Percentiles rank a stretch among this genome's conserved stretches.
These are phyloP conservation scores for Cercospora sp. DNA, from an alignment of 2,329 filamentous ascomycete species.

Conservation along the genomic window DNA sequence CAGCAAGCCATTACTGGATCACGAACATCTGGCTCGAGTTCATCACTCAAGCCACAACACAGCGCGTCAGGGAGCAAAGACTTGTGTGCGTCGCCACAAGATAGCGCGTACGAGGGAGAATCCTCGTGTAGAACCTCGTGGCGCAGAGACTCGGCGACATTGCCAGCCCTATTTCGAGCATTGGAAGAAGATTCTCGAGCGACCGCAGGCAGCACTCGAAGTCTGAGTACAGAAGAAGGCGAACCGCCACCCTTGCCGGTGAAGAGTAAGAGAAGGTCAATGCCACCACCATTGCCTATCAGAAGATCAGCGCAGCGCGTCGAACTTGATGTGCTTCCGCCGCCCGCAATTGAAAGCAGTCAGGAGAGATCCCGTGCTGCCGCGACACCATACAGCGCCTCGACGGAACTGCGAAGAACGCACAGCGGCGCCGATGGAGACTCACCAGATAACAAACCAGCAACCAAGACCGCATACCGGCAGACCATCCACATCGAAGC, in stretches of 20 bases:
- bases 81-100: slow-evolving; percentile 20
- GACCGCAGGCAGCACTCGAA: slow-evolving; percentile 15
- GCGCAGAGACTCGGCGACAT: slow-evolving; percentile 33
- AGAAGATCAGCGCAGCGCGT: slow-evolving; percentile 1
- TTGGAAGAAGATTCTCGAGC: slow-evolving; percentile 24
- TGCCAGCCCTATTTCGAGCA: slow-evolving; percentile 28
- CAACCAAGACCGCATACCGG: slow-evolving; percentile 5
- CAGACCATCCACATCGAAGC: slow-evolving; percentile 11
- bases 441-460: slow-evolving; percentile 17
- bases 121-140: slow-evolving; percentile 15
- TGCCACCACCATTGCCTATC: slow-evolving; percentile 6
- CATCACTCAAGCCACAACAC: slow-evolving; percentile 21
- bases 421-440: slow-evolving; percentile 18
- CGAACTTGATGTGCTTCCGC: slow-evolving; percentile 20
- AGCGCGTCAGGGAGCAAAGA: slow-evolving; percentile 23
- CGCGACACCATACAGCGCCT: slow-evolving; percentile 25
- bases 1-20: slow-evolving; percentile 21
- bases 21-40: slow-evolving; percentile 31
- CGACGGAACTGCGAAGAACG: slow-evolving; percentile 16
- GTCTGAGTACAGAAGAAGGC: not conserved
- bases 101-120: slow-evolving; percentile 24
- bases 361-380: slow-evolving; percentile 14
- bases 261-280: slow-evolving; percentile 3
- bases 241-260: slow-evolving; percentile 3
- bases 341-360: slow-evolving; percentile 22